Evolutionary conservation across 805 yeast genomes (phyloP).

Genomic region (Metschnikowia chrysomelidarum): DNA sequence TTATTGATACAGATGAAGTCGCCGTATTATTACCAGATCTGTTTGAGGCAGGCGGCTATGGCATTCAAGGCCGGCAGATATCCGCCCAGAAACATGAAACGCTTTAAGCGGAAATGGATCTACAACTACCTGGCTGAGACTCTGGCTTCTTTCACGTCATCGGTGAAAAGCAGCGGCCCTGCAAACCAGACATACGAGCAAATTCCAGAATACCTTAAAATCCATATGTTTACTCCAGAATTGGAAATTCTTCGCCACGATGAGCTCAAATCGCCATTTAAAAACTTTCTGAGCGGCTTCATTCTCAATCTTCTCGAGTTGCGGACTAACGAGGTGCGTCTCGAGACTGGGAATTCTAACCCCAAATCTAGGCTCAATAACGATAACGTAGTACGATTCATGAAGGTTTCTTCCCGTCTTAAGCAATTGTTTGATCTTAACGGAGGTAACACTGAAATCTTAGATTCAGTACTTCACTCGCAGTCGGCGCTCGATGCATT

Average conservation of each 20-base stretch:
- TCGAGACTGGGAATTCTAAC: constrained; percentile 7
- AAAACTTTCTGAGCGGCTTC: constrained; percentile 7
- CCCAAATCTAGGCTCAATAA: constrained; percentile 11
- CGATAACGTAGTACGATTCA: constrained; percentile 13
- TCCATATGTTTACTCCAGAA: constrained; percentile 20
- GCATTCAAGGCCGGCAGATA: too few species aligned
- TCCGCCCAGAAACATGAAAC: too few species aligned
- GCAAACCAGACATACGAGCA: constrained; percentile 20
- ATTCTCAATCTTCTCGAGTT: constrained; percentile 11
- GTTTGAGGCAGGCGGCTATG: too few species aligned
- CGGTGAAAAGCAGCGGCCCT: too few species aligned
- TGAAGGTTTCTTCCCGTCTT: constrained; percentile 13
- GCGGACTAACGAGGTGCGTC: constrained; percentile 14
- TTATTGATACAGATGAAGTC: too few species aligned
- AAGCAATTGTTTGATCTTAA: constrained; percentile 14
- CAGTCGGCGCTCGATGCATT: constrained; percentile 12
- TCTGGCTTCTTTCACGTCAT: too few species aligned
- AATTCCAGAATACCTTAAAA: constrained; percentile 22
- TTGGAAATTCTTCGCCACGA: constrained; percentile 14
- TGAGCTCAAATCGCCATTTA: constrained; percentile 14
- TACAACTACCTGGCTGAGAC: too few species aligned
- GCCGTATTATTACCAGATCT: too few species aligned
- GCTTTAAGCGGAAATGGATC: too few species aligned
- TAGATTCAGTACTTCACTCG: constrained; percentile 18
- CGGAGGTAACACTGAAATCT: constrained; percentile 18